Evolutionary conservation across 345 rosid species (phyloP), one percentile per base, ranked within the genome.

Genomic region (Salix purpurea): DNA sequence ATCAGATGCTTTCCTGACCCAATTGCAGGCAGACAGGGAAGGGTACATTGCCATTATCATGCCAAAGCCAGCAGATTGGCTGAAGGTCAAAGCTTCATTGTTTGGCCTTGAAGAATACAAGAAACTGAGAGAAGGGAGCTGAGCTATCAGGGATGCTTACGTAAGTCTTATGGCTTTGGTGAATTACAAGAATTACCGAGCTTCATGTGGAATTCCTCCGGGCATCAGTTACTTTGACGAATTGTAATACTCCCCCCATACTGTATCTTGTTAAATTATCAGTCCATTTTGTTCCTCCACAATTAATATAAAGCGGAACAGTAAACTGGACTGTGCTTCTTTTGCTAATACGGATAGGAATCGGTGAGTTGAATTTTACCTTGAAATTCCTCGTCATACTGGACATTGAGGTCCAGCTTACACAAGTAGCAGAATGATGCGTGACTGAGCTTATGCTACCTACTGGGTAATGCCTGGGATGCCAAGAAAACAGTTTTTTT

Each of bases 11-110:
- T 81, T 61, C 46, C n/a, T 24, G 37, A 4, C 21, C 21, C 67
- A 71, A 42, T 75, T 68, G 76, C 89, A 96, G 99, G 92, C 99
- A 36, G 92, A 86, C 58, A 85, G 99, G 62, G 98, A 96, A 87
- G 99, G 97, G 54, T 94, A 88, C 78, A 84, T 92, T 65, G 98
- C 98, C 7, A 92, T 94, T 76, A 85, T 92, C 61, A 94, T 91
- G 98, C 98, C 91, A 61, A 91, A 85, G 79, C 94, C 97, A 52
- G 88, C 89, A 69, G 94, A 92, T 71, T 94, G 98, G 97, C 82
- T 78, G 67, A 92, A 92, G 87, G 77, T 78, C 71, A 90, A 88
- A 86, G 73, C 81, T 83, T 86, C 95, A 28, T 75, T 96, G 24
- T 79, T 88, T 67, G 70, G 87, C 65, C 79, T 83, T 36, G 91